phyloP scores from a whole-genome alignment of 2,329 filamentous ascomycete genomes.

The Pestalotiopsis sp. region DNA sequence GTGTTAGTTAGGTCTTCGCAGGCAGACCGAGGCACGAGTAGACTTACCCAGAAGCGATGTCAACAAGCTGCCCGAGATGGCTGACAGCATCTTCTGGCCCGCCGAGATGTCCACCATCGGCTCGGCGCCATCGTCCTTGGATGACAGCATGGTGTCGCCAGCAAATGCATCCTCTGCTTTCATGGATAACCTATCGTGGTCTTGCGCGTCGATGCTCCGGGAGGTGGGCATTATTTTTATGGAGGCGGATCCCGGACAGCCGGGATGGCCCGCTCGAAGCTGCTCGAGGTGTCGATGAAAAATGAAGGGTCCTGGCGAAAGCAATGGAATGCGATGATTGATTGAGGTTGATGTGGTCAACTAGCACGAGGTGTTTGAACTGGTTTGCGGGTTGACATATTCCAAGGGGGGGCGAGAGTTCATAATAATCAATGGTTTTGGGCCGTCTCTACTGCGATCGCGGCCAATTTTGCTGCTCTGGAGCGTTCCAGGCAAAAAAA shows the following conservation, averaged over 20 bases:
- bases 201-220: conserved; percentile 31
- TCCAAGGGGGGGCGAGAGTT: conserved; percentile 2
- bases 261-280: conserved; percentile 26
- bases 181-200: conserved; percentile 38
- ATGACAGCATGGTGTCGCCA: conserved; percentile 33
- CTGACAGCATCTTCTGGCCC: conserved; percentile 91
- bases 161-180: conserved; percentile 35
- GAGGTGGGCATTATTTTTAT: conserved; percentile 22
- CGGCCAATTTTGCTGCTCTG: conserved; percentile 5
- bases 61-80: conserved; percentile 85
- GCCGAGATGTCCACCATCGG: conserved; percentile 72
- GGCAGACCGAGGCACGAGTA: conserved; percentile 7
- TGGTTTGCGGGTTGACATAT: neutral
- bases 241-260: conserved; percentile 25
- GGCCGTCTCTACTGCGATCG: conserved; percentile 10
- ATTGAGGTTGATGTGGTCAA: neutral
- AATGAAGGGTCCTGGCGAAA: too few species aligned
- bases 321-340: neutral
- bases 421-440: neutral
- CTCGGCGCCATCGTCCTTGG: conserved; percentile 38
- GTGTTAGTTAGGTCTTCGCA: neutral
- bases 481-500: conserved; percentile 12
- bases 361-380: conserved; percentile 15
- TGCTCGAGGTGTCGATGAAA: neutral
- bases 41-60: conserved; percentile 83